phyloP scores from a whole-genome alignment of 2,329 filamentous ascomycete genomes.

The Pseudopyrenochaeta lycopersici region DNA sequence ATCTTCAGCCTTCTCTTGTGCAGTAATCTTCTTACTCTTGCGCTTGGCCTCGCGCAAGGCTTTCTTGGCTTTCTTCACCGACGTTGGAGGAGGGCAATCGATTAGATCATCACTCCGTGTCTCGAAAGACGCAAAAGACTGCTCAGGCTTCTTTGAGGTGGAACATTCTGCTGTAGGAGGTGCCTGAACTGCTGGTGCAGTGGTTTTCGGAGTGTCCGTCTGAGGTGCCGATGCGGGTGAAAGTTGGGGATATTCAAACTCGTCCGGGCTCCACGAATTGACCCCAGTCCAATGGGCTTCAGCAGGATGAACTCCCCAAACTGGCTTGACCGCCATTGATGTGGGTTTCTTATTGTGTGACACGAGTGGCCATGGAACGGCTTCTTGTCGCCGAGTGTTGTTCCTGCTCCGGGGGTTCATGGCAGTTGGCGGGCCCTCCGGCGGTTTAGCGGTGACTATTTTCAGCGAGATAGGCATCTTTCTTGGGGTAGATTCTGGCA shows the following conservation, averaged over 20 bases:
- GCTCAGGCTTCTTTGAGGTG: constrained; percentile 6
- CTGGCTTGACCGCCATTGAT: constrained; percentile 3
- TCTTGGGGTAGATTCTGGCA: constrained; percentile 2
- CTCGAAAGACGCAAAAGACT: background rate
- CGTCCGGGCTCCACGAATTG: constrained; percentile 1
- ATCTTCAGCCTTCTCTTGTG: background rate
- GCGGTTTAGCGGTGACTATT: constrained; percentile 9
- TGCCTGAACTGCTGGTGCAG: constrained; percentile 3
- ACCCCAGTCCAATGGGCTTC: background rate
- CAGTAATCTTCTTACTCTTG: constrained; percentile 29
- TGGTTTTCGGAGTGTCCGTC: background rate
- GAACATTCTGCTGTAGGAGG: background rate
- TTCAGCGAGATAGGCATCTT: constrained; percentile 14
- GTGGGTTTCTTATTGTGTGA: background rate
- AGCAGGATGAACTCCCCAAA: constrained; percentile 1
- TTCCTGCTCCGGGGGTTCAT: background rate
- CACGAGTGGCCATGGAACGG: constrained; percentile 5
- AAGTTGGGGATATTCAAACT: constrained; percentile 1
- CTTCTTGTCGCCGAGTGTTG: background rate
- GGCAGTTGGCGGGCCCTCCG: background rate
- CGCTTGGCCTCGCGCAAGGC: constrained; percentile 19
- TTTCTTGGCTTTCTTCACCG: constrained; percentile 38
- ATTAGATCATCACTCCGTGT: background rate
- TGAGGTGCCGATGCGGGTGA: background rate
- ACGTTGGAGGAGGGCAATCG: constrained; percentile 11